phyloP scores from a whole-genome alignment of 1,284 basidiomycete species.

The Inonotus hispidus region DNA sequence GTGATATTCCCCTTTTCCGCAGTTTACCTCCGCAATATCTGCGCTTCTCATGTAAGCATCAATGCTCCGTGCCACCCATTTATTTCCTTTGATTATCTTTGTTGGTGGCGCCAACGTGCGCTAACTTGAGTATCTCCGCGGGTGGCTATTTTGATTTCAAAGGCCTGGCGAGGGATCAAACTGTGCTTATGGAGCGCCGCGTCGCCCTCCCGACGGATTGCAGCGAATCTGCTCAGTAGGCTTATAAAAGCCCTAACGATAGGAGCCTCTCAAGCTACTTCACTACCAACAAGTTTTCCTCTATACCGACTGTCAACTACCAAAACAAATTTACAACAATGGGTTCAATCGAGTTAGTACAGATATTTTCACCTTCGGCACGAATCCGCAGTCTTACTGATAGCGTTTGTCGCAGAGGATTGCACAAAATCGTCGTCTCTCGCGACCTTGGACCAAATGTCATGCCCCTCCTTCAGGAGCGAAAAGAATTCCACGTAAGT shows the following conservation, averaged over 20 bases:
- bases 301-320: not conserved
- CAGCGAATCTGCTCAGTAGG: not conserved
- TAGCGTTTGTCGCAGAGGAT: not conserved
- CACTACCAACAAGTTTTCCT: not conserved
- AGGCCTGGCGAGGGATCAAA: not conserved
- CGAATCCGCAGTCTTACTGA: not conserved
- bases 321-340: not conserved
- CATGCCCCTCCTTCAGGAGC: conserved; percentile 55
- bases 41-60: not conserved
- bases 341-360: conserved; percentile 14
- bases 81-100: not conserved
- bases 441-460: conserved; percentile 67
- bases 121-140: conserved; percentile 2
- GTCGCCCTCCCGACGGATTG: conserved; percentile 1
- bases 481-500: conserved; percentile 50
- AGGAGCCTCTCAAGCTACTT: not conserved
- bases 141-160: not conserved
- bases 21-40: conserved; percentile 7
- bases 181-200: conserved; percentile 4
- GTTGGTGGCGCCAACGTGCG: too few species aligned
- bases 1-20: not conserved
- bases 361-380: not conserved
- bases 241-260: conserved; percentile 1
- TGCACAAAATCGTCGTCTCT: conserved; percentile 57
- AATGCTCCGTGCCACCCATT: not conserved